Evolutionary conservation across 176 grass and related monocot genomes (phyloP).

Genomic region (Typha latifolia): DNA sequence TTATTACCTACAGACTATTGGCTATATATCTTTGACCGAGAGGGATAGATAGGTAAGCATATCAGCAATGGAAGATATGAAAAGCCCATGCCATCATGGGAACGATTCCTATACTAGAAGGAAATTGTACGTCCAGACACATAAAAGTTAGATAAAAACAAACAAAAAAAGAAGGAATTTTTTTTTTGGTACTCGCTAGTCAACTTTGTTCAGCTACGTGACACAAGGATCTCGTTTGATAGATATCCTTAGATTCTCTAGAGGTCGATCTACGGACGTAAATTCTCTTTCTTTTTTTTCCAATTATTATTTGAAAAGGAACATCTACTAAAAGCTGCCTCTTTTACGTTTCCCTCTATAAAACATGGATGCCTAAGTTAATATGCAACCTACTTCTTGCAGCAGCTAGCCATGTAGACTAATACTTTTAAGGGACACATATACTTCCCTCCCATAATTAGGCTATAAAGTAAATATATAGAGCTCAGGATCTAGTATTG

Average conservation of each 20-base stretch:
- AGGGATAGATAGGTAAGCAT: neutral
- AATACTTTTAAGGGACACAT: neutral
- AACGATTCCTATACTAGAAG: neutral
- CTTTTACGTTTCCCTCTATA: neutral
- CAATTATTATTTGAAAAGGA: neutral
- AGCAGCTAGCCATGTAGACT: neutral
- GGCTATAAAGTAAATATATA: no score
- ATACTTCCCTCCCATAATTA: no score
- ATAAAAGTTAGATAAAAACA: neutral
- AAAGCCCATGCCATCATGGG: neutral
- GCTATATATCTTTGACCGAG: neutral
- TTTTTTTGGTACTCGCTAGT: neutral
- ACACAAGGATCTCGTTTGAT: neutral
- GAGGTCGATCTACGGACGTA: neutral
- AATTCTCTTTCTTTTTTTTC: neutral
- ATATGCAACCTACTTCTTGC: neutral
- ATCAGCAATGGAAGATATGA: neutral
- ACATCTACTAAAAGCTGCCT: neutral
- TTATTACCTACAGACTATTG: neutral
- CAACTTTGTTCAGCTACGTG: neutral
- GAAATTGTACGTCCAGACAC: neutral
- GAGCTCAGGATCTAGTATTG: no score
- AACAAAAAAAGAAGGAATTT: neutral
- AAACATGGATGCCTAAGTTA: neutral
- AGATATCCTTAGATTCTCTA: constrained; percentile 1